Base-by-base conservation (phyloP, 1,284 basidiomycete species). In the Rhodotorula sp. region DNA sequence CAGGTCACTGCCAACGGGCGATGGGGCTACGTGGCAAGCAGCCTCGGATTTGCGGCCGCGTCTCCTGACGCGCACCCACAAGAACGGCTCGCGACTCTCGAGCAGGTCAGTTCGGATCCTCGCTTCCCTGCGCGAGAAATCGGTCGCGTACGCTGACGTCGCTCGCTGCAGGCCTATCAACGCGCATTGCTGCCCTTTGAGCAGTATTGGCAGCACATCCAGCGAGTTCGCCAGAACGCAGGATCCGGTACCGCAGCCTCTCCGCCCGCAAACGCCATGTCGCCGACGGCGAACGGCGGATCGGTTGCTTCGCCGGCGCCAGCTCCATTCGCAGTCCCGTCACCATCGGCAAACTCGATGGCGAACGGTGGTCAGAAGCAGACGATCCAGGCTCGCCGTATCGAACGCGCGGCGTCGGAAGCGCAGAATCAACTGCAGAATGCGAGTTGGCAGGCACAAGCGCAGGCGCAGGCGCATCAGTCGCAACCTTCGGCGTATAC, bases 111-210 rank as follows among this genome's bases (percentile, higher is more conserved):
- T 56, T 56, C 18, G 16, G 18, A 2, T 5, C 38, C 23, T 18
- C 2, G 14, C 26, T 43, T 43, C 14, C 38, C 10, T 14, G 8
- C 15, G 16, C n/a, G 0, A 8, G 18, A 16, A 2, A 1, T 15
- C 6, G 21, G 12, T 21, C 23, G 8, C 55, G 43, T 4, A 5
- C 50, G 18, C 60, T 49, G 3, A 45, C 38, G 21, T 18, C 10
- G n/a, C 5, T 31, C n/a, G 5, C n/a, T 31, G 7, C 55, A 74
- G 72, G 72, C 64, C 16, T 76, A 74, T 61, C 72, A 70, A 12
- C 21, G 49, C 14, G 50, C 56, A 3, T 52, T 76, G 14, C 62
- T 60, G 7, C 66, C 72, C 1, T 76, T 76, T 70, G 72, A 76
- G 60, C 65, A 66, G 28, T n/a, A 21, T n/a, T 61, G 72, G 66